Evolutionary conservation across 441 rosid genomes (phyloP).

Genomic region (Brassica balearica): DNA sequence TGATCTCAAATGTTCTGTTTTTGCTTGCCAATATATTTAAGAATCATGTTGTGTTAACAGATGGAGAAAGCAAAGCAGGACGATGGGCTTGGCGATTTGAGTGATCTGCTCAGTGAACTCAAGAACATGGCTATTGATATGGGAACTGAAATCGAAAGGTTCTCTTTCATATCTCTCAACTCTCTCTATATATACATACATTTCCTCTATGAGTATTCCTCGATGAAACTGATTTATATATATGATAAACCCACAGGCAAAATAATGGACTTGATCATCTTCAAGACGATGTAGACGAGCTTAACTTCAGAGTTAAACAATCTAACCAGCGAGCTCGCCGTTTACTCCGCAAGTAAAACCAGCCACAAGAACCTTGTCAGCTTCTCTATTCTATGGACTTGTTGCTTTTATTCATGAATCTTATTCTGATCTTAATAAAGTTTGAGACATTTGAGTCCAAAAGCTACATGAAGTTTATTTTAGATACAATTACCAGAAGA

Average conservation of each 20-base stretch:
- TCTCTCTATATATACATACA: background rate
- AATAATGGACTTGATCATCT: conserved; percentile 64
- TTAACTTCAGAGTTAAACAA: conserved; percentile 65
- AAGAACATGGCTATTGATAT: conserved; percentile 89
- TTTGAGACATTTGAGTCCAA: conserved; percentile 15
- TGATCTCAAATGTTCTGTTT: background rate
- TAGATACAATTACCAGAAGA: conserved; percentile 43
- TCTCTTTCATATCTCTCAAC: conserved; percentile 18
- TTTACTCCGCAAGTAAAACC: conserved; percentile 72
- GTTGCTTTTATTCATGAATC: too few species aligned
- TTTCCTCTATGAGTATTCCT: background rate
- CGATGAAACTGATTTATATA: background rate
- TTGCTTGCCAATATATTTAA: background rate
- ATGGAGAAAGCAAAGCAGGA: conserved; percentile 86
- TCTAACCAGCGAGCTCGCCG: conserved; percentile 71
- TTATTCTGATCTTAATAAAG: conserved; percentile 2
- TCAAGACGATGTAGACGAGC: conserved; percentile 73
- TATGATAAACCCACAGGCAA: conserved; percentile 61
- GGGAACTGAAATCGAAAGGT: conserved; percentile 90
- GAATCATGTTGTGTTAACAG: conserved; percentile 48
- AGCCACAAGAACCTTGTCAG: conserved; percentile 26
- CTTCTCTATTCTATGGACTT: conserved; percentile 12
- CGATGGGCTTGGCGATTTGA: conserved; percentile 75
- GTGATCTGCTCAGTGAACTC: conserved; percentile 75
- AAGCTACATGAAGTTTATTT: background rate